These are phyloP conservation scores for Brachypodium distachyon DNA, from an alignment of 202 grass and related monocot species.

Conservation along the genomic window DNA sequence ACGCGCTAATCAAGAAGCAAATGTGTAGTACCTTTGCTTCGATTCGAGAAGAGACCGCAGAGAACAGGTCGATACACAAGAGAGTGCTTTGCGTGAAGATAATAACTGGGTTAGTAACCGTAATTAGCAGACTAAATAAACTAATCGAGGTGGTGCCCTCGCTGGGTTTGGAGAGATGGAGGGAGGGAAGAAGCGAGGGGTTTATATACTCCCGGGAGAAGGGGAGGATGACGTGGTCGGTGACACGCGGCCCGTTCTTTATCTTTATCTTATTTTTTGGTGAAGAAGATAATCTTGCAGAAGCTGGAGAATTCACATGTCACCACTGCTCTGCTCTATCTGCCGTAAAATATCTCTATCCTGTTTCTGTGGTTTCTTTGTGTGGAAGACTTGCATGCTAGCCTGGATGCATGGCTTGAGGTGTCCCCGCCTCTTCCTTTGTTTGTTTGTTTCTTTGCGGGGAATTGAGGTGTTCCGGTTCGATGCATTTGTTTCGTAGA, in stretches of 20 bases:
- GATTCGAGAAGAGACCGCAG: neutral
- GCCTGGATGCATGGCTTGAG: too few species aligned
- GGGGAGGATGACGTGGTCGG: neutral
- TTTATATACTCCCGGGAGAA: slow-evolving; percentile 1
- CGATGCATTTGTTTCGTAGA: neutral
- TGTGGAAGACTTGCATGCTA: neutral
- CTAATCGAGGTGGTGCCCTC: neutral
- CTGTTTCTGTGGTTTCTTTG: neutral
- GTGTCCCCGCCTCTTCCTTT: too few species aligned
- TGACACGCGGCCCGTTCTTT: neutral
- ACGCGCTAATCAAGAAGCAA: too few species aligned
- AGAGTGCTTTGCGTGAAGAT: neutral
- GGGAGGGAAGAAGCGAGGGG: neutral
- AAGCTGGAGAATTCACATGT: neutral
- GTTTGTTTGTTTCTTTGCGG: too few species aligned
- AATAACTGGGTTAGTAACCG: neutral
- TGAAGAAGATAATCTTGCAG: neutral
- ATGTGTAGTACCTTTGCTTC: neutral
- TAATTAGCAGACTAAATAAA: neutral
- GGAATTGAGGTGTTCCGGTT: neutral
- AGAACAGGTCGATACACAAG: neutral
- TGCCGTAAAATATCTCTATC: neutral
- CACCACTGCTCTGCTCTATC: neutral
- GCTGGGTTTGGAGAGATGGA: neutral
- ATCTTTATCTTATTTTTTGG: neutral